Conservation (phyloP, 176 grass and related monocot species). For the Zoysia japonica region DNA sequence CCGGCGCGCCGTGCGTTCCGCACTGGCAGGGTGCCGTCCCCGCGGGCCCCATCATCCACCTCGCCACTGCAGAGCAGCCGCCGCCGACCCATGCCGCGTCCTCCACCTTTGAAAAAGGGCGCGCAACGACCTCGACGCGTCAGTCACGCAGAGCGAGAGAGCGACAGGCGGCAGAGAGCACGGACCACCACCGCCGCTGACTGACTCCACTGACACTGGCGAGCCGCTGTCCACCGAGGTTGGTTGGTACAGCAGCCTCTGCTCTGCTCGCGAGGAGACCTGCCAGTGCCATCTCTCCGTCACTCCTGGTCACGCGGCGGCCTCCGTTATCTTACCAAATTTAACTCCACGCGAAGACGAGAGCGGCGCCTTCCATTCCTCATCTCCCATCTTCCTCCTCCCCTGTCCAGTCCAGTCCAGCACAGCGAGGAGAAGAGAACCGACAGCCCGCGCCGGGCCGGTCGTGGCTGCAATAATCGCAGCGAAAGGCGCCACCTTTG, state of each 20-base stretch:
- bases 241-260: neutral
- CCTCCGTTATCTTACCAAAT: neutral
- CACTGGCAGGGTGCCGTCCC: too few relatives aligned
- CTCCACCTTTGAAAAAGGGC: neutral
- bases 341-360: neutral
- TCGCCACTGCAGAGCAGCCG: neutral
- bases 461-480: neutral
- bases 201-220: too few relatives aligned
- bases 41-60: neutral
- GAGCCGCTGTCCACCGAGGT: neutral
- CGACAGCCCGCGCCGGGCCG: neutral
- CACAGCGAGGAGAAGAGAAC: neutral
- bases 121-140: neutral
- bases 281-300: neutral
- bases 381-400: neutral
- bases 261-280: neutral
- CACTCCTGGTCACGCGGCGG: neutral
- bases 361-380: neutral
- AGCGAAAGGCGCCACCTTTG: neutral
- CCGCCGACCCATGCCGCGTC: neutral
- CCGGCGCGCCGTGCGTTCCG: neutral
- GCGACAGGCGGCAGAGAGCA: neutral
- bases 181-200: neutral
- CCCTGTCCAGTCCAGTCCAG: neutral
- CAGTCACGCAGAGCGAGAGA: neutral